Conservation (phyloP, 2,329 filamentous ascomycete genomes). For the Byssochlamys sp. region DNA sequence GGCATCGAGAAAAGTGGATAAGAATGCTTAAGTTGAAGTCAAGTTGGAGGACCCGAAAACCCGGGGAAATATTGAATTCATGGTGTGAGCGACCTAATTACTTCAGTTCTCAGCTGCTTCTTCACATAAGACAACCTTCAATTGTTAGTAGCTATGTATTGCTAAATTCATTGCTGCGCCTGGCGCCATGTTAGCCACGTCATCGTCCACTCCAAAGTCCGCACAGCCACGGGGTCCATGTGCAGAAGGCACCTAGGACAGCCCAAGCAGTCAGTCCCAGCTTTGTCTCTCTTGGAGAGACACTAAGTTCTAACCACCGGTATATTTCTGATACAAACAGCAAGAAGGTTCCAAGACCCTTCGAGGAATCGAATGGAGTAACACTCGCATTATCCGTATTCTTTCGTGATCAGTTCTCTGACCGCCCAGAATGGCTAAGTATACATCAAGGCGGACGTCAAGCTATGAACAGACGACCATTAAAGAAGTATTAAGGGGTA, state of each 20-base stretch:
- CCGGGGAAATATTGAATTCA: too few species aligned
- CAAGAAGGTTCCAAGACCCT: background rate
- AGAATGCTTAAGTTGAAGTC: too few species aligned
- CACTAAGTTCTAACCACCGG: background rate
- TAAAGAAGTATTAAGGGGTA: background rate
- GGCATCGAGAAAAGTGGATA: too few species aligned
- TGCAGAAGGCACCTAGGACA: background rate
- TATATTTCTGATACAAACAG: background rate
- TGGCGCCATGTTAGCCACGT: background rate
- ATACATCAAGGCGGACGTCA: background rate
- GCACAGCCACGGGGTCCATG: background rate
- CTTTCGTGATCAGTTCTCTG: background rate
- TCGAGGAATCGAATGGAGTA: background rate
- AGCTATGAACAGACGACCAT: slow-evolving; percentile 5
- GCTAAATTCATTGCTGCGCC: background rate
- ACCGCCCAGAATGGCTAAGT: background rate
- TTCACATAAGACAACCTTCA: too few species aligned
- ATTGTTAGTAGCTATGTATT: too few species aligned
- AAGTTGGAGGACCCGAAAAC: too few species aligned
- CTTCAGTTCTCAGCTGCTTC: too few species aligned
- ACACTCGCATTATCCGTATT: background rate
- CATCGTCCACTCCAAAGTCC: background rate
- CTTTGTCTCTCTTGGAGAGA: background rate
- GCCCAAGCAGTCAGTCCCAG: background rate
- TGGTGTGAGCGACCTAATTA: too few species aligned